A percentile compares a stretch with the other conserved stretches of the same genome.
Conservation (phyloP, 306 rosid species). For the Lagenaria siceraria region DNA sequence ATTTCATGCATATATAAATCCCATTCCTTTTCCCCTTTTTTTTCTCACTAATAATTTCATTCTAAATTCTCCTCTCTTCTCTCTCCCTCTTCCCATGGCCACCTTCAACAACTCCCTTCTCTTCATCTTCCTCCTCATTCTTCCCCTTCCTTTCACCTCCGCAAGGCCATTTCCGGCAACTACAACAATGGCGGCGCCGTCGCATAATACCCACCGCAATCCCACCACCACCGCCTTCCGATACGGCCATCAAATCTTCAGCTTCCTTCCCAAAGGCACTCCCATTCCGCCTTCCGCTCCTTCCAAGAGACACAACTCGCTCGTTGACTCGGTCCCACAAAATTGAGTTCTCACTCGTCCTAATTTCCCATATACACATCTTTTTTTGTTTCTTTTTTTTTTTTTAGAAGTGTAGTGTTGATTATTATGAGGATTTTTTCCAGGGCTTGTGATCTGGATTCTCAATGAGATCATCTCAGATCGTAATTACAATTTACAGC, state of each 20-base stretch:
- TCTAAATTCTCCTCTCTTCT: background rate
- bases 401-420: no score
- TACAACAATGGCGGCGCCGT: background rate
- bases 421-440: background rate
- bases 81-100: background rate
- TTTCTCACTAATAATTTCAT: background rate
- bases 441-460: background rate
- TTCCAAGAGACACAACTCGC: conserved; percentile 63
- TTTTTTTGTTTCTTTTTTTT: background rate
- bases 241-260: conserved; percentile 32
- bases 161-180: background rate
- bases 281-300: conserved; percentile 77
- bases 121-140: background rate
- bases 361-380: no score
- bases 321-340: conserved; percentile 33
- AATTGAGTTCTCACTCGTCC: conserved; percentile 21
- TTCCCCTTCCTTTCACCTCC: background rate
- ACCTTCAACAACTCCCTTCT: background rate
- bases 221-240: background rate
- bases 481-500: background rate
- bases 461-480: background rate
- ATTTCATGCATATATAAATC: background rate
- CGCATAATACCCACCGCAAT: background rate
- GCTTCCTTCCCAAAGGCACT: conserved; percentile 64
- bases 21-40: background rate